phyloP scores from a whole-genome alignment of 2,329 filamentous ascomycete species.

The Rosellinia necatrix region DNA sequence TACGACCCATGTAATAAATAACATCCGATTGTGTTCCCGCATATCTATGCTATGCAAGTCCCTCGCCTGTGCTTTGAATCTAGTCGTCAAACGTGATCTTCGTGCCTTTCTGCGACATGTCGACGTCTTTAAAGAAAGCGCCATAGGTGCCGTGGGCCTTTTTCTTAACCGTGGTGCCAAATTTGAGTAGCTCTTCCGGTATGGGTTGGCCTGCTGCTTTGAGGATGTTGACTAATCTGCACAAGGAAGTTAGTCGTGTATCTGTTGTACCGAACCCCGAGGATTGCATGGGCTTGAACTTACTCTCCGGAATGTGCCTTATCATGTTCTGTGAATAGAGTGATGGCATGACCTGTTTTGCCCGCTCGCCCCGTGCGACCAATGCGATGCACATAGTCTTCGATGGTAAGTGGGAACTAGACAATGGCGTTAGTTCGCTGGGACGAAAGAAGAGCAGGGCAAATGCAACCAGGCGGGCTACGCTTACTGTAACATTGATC shows the following conservation, averaged over 20 bases:
- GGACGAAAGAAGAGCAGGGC: background rate
- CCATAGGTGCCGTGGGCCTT: conserved; percentile 96
- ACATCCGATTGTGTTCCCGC: conserved; percentile 5
- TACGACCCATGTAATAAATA: conserved; percentile 18
- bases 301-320: conserved; percentile 88
- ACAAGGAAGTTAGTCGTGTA: conserved; percentile 27
- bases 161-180: conserved; percentile 98
- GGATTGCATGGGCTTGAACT: conserved; percentile 47
- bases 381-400: conserved; percentile 97
- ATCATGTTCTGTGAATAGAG: conserved; percentile 92
- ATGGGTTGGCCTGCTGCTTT: conserved; percentile 91
- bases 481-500: conserved; percentile 79
- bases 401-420: conserved; percentile 87
- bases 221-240: conserved; percentile 87
- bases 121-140: conserved; percentile 91
- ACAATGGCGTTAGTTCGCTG: conserved; percentile 7
- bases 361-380: conserved; percentile 93
- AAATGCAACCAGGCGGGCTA: background rate
- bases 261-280: background rate
- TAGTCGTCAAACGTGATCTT: conserved; percentile 84
- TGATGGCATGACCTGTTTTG: conserved; percentile 85
- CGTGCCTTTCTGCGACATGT: conserved; percentile 79
- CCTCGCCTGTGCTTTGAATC: background rate
- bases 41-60: background rate
- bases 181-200: conserved; percentile 89